Evolutionary conservation across 1,284 basidiomycete genomes (phyloP), one percentile per base, ranked within the genome.

Genomic region (Coniophora puteana): DNA sequence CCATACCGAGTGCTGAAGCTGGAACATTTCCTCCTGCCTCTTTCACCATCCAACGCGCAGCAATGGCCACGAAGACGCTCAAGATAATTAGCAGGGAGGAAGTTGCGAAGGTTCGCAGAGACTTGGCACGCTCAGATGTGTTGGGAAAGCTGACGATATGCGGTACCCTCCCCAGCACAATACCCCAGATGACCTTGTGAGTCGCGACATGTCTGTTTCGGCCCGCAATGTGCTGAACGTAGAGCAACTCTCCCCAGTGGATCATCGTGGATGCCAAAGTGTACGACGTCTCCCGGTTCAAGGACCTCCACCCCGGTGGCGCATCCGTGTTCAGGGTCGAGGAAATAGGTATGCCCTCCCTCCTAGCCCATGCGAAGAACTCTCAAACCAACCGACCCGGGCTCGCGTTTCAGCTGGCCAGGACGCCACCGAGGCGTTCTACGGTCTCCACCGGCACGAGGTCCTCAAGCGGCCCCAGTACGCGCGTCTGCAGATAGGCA

Each of bases 351-450:
- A 48, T 52, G 81, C 69, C 14, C 50, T 22, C 8, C 8, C 16
- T 21, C n/a, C 12, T 20, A 20, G 6, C 16, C 16, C 16, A 17
- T 2, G 7, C 22, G 26, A 17, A 20, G 14, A 14, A 13, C 4
- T 41, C 18, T 3, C 4, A 16, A 5, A 23, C 71, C 72, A 0
- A 69, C 71, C 23, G 69, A 68, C 5, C 5, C 41, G 25, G 29
- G 47, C 53, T 8, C 58, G 57, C 34, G 64, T 68, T 71, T 62
- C 55, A 82, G 85, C 83, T 44, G 89, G 88, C 4, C 74, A 87
- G 59, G 90, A 94, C 58, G 89, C 87, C 4, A 93, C 91, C 1
- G 86, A 91, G 40, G 79, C 76, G 3, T 93, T 93, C 69, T 93
- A 83, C 55, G 80, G 83, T 33, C 74, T 94, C 32, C 91, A 94